These are phyloP conservation scores for Leucocoprinus birnbaumii DNA, from an alignment of 768 basidiomycete species.

Conservation along the genomic window DNA sequence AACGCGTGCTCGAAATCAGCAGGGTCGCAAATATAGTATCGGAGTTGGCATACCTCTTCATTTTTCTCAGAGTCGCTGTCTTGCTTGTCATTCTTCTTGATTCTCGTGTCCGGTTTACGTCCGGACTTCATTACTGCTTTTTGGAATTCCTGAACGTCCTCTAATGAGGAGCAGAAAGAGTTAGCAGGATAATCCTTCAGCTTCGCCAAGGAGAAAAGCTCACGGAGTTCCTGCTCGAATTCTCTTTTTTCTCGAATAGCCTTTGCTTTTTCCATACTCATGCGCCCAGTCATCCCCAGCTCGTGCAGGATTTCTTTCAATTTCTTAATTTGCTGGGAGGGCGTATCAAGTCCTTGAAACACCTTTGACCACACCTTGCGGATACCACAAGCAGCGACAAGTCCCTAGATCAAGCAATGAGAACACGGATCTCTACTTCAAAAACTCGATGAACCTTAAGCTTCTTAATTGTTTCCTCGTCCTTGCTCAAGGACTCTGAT, in stretches of 20 bases:
- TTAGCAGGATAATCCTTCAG: background rate
- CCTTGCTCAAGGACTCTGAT: slow-evolving; percentile 39
- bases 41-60: slow-evolving; percentile 26
- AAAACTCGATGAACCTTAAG: slow-evolving; percentile 53
- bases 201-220: background rate
- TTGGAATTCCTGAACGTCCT: slow-evolving; percentile 75
- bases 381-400: slow-evolving; percentile 73
- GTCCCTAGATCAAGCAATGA: slow-evolving; percentile 38
- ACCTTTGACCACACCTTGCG: slow-evolving; percentile 77
- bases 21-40: no score
- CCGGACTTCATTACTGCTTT: slow-evolving; percentile 38
- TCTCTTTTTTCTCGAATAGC: slow-evolving; percentile 72
- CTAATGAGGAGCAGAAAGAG: slow-evolving; percentile 30
- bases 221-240: slow-evolving; percentile 67
- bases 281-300: slow-evolving; percentile 77
- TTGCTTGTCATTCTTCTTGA: background rate
- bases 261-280: slow-evolving; percentile 80
- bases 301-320: slow-evolving; percentile 64
- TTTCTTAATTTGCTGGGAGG: slow-evolving; percentile 61
- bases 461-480: slow-evolving; percentile 72
- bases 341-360: slow-evolving; percentile 54
- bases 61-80: slow-evolving; percentile 22
- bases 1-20: no score
- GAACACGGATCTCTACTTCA: background rate
- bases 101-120: slow-evolving; percentile 15